phyloP scores from a whole-genome alignment of 495 filamentous ascomycete species.

The Penicillium alfredii region DNA sequence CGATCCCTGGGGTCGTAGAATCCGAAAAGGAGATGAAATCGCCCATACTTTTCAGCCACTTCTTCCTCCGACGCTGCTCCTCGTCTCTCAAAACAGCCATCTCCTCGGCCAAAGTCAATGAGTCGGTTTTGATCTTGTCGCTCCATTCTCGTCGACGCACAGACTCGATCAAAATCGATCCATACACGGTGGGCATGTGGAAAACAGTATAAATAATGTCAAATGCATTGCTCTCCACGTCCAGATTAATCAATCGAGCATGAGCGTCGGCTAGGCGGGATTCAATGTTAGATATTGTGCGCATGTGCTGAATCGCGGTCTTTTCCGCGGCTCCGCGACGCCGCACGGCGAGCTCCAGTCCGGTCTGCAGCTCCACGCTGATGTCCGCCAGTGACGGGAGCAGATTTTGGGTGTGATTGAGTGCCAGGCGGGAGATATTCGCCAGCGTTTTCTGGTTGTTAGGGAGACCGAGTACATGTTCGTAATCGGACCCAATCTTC shows the following conservation, averaged over 20 bases:
- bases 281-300: constrained; percentile 71
- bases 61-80: constrained; percentile 79
- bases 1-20: constrained; percentile 66
- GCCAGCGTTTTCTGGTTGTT: constrained; percentile 65
- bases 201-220: constrained; percentile 69
- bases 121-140: constrained; percentile 80
- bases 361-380: constrained; percentile 66
- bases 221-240: constrained; percentile 65
- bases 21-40: constrained; percentile 51
- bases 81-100: constrained; percentile 86
- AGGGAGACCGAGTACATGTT: constrained; percentile 65
- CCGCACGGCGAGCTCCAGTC: constrained; percentile 60
- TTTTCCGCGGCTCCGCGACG: constrained; percentile 54
- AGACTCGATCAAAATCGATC: constrained; percentile 78
- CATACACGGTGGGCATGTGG: constrained; percentile 80
- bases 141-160: constrained; percentile 83
- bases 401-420: constrained; percentile 77
- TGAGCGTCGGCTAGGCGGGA: constrained; percentile 64
- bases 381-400: constrained; percentile 73
- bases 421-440: constrained; percentile 79
- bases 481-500: constrained; percentile 83
- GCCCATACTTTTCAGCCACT: constrained; percentile 80
- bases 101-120: constrained; percentile 79
- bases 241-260: constrained; percentile 60
- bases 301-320: constrained; percentile 65